Evolutionary conservation across 768 basidiomycete genomes (phyloP), one percentile per base, ranked within the genome.

Genomic region (Mrakia frigida): DNA sequence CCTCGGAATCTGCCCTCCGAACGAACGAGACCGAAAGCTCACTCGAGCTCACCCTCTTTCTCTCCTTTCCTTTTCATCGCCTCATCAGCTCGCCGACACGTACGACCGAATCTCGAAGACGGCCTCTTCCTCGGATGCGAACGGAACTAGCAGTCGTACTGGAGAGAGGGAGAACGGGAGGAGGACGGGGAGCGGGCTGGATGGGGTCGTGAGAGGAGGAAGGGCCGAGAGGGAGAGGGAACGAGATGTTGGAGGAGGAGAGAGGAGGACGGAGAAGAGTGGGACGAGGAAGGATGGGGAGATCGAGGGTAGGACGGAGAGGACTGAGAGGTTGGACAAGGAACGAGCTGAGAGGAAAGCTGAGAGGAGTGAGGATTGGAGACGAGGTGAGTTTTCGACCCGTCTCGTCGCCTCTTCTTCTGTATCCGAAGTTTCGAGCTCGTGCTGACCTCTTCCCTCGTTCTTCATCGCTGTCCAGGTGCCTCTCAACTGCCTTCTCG

Each of bases 341-440:
- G 67, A 71, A 60, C 63, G 70, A 50, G 63, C 59, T 4, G 71
- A 71, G 61, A 70, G 70, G n/a, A 65, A 61, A 46, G 69, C 75
- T 21, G 75, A 52, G 70, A 70, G 31, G 60, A 71, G 61, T 43
- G 70, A 65, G 28, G 69, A 63, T 43, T 70, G 52, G 69, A 71
- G 70, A 50, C 70, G 43, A 71, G 75, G 75, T 56, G 31, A n/a
- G 73, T 63, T 21, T 69, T 69, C 16, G 56, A 56, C 50, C 10
- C 35, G 46, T 50, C 46, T 9, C 46, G n/a, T n/a, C n/a, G n/a
- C 46, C 13, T 50, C 43, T 14, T 14, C 46, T 21, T 50, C 21
- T 14, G 16, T 4, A 18, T 21, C 2, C 28, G 69, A 61, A 13
- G 67, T n/a, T n/a, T n/a, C n/a, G 14, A 69, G 67, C 56, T 50